These are phyloP conservation scores for Pseudotsuga menziesii DNA, from an alignment of 75 land plant species.

Conservation along the genomic window DNA sequence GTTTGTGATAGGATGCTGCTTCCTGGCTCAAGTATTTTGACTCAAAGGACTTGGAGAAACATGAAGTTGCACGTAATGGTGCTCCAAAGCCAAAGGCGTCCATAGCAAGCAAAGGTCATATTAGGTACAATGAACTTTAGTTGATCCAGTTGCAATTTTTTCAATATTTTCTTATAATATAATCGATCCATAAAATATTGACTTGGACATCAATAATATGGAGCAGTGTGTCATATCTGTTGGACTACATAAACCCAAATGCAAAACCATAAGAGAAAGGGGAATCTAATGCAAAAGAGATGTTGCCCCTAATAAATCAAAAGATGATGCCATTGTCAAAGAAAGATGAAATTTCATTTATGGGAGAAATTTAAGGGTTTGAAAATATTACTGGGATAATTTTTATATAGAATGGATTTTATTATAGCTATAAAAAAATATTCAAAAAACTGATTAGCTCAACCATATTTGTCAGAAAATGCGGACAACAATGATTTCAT, in stretches of 20 bases:
- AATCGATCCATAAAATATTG: not conserved
- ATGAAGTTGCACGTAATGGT: slow-evolving; percentile 94
- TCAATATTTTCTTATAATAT: not conserved
- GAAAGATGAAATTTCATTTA: no score
- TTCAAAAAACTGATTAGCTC: no score
- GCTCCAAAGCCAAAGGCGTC: slow-evolving; percentile 92
- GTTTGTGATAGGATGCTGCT: slow-evolving; percentile 67
- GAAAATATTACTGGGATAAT: no score
- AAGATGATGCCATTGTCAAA: not conserved
- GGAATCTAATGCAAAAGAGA: slow-evolving; percentile 1
- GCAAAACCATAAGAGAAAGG: slow-evolving; percentile 5
- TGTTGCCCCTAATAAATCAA: not conserved
- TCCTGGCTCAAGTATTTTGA: slow-evolving; percentile 98
- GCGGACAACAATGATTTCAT: no score
- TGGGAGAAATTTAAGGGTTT: no score
- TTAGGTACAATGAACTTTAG: slow-evolving; percentile 54
- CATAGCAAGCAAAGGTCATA: slow-evolving; percentile 93
- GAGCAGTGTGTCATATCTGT: slow-evolving; percentile 52
- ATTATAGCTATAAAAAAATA: no score
- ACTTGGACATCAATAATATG: not conserved
- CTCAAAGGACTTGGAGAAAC: slow-evolving; percentile 86
- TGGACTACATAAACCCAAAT: slow-evolving; percentile 89
- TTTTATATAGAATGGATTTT: no score
- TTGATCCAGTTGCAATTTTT: not conserved
- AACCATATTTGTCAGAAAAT: no score